A percentile compares a stretch with the other conserved stretches of the same genome.
phyloP scores from a whole-genome alignment of 768 basidiomycete species.

The Kwoniella dejecticola region DNA sequence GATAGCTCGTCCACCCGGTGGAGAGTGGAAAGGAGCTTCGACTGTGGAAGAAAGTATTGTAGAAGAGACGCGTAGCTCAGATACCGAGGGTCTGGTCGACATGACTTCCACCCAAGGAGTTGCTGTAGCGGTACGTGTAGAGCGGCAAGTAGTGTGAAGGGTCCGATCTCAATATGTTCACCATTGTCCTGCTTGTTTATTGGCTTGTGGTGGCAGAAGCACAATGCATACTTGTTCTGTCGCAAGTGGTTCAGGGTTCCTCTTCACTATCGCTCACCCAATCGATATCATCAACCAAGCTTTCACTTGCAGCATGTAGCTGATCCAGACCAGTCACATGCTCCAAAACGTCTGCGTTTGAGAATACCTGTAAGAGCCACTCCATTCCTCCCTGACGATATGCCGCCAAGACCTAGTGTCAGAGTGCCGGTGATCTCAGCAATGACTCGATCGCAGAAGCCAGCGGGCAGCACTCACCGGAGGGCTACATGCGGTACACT shows the following conservation, averaged over 20 bases:
- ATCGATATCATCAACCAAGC: conserved; percentile 68
- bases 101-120: neutral
- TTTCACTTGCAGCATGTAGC: conserved; percentile 74
- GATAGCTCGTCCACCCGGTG: neutral
- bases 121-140: conserved; percentile 6
- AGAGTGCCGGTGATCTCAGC: neutral
- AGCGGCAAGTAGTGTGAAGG: conserved; percentile 2
- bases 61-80: conserved; percentile 1
- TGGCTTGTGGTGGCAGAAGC: no score
- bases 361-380: conserved; percentile 78
- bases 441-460: neutral
- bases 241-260: neutral
- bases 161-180: no score
- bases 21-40: neutral
- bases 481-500: conserved; percentile 88
- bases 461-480: conserved; percentile 59
- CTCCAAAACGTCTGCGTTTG: conserved; percentile 75
- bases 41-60: neutral
- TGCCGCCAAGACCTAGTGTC: conserved; percentile 70
- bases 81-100: no score
- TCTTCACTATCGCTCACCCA: conserved; percentile 65
- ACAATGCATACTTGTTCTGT: no score
- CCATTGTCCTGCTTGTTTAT: no score
- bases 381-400: conserved; percentile 79
- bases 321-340: conserved; percentile 75